phyloP scores from a whole-genome alignment of 352 stramenopile genomes.

The Albugo candida region DNA sequence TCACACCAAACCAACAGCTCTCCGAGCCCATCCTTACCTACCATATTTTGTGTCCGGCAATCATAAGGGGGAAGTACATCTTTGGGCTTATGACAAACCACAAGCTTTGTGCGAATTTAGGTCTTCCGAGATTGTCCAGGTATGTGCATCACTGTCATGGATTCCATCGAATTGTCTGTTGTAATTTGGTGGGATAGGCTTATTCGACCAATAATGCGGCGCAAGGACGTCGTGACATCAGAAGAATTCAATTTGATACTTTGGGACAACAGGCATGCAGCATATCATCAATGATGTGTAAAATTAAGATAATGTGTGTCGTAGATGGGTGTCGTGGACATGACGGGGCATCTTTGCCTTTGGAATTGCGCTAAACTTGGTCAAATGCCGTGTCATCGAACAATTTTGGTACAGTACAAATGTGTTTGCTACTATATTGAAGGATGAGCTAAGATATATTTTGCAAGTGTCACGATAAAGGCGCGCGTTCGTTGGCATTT shows the following conservation, averaged over 20 bases:
- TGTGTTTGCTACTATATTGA: not conserved
- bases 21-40: constrained; percentile 57
- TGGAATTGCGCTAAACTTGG: constrained; percentile 72
- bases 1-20: constrained; percentile 55
- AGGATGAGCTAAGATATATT: not conserved
- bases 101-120: constrained; percentile 38
- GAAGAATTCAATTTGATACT: constrained; percentile 61
- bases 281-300: not conserved
- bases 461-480: constrained; percentile 62
- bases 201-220: constrained; percentile 38
- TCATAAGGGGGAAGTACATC: constrained; percentile 54
- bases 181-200: constrained; percentile 11
- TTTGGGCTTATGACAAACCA: constrained; percentile 54
- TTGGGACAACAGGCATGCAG: constrained; percentile 44
- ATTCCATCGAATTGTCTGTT: too few relatives aligned
- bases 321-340: constrained; percentile 66
- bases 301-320: constrained; percentile 1
- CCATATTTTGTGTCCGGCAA: constrained; percentile 66
- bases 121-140: constrained; percentile 46
- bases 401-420: constrained; percentile 24
- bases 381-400: constrained; percentile 36
- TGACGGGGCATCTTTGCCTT: constrained; percentile 35
- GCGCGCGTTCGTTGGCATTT: constrained; percentile 53
- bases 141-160: constrained; percentile 7
- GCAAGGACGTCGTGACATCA: constrained; percentile 35